Evolutionary conservation across 2,329 filamentous ascomycete species (phyloP).

Genomic region (Neocatenulostroma microsporum): DNA sequence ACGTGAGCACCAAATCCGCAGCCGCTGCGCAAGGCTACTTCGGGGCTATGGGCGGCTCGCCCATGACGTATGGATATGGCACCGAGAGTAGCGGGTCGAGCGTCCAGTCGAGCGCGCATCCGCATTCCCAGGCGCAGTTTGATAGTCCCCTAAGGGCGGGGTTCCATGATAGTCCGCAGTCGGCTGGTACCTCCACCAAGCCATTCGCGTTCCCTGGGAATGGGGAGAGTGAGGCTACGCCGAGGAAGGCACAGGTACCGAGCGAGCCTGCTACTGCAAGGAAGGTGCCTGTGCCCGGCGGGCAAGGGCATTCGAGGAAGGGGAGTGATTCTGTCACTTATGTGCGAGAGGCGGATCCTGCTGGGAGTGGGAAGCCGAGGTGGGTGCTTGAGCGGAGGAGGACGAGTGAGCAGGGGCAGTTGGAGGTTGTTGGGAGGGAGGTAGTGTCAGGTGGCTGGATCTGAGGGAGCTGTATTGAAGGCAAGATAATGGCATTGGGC

Average conservation of each 20-base stretch:
- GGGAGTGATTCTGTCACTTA: slow-evolving; percentile 62
- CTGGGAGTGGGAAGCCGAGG: slow-evolving; percentile 47
- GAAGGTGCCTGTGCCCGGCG: slow-evolving; percentile 13
- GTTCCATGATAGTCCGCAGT: slow-evolving; percentile 7
- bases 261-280: slow-evolving; percentile 15
- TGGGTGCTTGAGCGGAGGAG: slow-evolving; percentile 65
- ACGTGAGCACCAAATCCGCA: slow-evolving; percentile 1
- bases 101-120: slow-evolving; percentile 7
- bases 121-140: not conserved
- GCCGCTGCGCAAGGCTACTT: slow-evolving; percentile 11
- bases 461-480: too few relatives aligned
- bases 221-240: slow-evolving; percentile 14
- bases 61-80: slow-evolving; percentile 21
- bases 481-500: too few relatives aligned
- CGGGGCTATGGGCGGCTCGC: slow-evolving; percentile 10
- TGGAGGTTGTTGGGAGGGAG: slow-evolving; percentile 58
- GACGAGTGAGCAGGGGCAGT: slow-evolving; percentile 56
- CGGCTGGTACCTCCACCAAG: not conserved
- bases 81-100: slow-evolving; percentile 16
- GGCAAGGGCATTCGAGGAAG: slow-evolving; percentile 25
- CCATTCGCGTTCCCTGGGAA: slow-evolving; percentile 6
- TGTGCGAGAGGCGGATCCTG: slow-evolving; percentile 52
- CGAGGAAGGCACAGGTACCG: slow-evolving; percentile 9
- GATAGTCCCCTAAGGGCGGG: not conserved
- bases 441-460: slow-evolving; percentile 51